Conservation (phyloP, 2,329 filamentous ascomycete genomes). For the Aspergillus flavus region DNA sequence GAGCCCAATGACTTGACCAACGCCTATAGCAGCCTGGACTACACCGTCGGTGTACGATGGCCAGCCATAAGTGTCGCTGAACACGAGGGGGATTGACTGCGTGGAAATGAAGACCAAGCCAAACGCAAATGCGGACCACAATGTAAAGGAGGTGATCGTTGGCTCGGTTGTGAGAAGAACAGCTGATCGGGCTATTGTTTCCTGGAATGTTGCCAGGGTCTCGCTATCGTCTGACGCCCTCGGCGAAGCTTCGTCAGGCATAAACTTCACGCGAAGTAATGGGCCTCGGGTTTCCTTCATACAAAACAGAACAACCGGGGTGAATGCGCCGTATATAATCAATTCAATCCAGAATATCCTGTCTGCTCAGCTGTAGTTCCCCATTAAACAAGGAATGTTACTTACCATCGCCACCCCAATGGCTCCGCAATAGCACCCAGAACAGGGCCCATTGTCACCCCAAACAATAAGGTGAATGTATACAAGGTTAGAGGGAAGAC, state of each 20-base stretch:
- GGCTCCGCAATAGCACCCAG: slow-evolving; percentile 42
- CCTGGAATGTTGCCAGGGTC: slow-evolving; percentile 1
- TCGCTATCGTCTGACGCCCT: not conserved
- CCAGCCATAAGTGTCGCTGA: slow-evolving; percentile 36
- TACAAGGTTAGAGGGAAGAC: slow-evolving; percentile 38
- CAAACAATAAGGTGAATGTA: slow-evolving; percentile 45
- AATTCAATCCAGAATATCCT: slow-evolving; percentile 34
- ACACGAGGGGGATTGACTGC: slow-evolving; percentile 46
- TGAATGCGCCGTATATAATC: slow-evolving; percentile 39
- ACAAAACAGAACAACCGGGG: slow-evolving; percentile 44
- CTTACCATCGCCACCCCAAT: slow-evolving; percentile 27
- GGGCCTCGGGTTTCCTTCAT: slow-evolving; percentile 46
- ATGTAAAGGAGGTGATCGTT: slow-evolving; percentile 45
- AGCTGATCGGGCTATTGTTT: slow-evolving; percentile 40
- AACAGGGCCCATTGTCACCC: slow-evolving; percentile 49
- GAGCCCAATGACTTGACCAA: slow-evolving; percentile 46
- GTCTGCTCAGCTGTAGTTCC: not conserved
- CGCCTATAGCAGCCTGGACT: slow-evolving; percentile 45
- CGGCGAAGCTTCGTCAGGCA: not conserved
- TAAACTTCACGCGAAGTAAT: slow-evolving; percentile 21
- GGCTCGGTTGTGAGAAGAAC: slow-evolving; percentile 46
- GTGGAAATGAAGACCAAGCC: slow-evolving; percentile 50
- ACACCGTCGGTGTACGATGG: slow-evolving; percentile 37
- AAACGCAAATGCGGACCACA: slow-evolving; percentile 49
- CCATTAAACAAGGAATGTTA: not conserved